A percentile compares a stretch with the other conserved stretches of the same genome.
Conservation (phyloP, 225 moss, liverwort and hornwort genomes). For the Pleurozium schreberi region DNA sequence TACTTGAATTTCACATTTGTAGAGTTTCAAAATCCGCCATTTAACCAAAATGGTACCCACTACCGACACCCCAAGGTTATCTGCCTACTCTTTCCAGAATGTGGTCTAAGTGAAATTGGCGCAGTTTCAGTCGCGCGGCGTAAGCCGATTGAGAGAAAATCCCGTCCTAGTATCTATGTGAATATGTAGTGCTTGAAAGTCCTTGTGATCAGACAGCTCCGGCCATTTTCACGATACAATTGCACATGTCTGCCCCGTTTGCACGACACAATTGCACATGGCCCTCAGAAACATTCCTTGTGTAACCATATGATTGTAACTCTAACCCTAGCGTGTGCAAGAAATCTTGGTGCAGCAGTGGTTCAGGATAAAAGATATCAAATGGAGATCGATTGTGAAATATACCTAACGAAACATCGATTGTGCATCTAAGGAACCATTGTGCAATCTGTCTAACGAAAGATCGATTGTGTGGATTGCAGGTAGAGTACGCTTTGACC, state of each 20-base stretch:
- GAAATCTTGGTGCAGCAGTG: neutral
- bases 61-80: no score
- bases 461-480: neutral
- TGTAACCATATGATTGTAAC: no score
- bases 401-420: neutral
- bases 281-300: neutral
- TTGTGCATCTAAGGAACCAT: no score
- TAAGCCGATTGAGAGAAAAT: neutral
- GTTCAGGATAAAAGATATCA: no score
- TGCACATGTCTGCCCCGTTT: neutral
- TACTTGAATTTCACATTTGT: no score
- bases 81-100: no score
- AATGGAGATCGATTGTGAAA: neutral
- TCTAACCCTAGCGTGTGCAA: neutral
- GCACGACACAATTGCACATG: neutral
- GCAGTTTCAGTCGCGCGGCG: no score
- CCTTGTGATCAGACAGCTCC: neutral
- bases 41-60: no score
- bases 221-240: neutral
- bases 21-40: no score
- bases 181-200: neutral
- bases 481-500: constrained; percentile 24
- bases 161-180: neutral
- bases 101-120: neutral
- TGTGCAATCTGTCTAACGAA: neutral